A percentile compares a stretch with the other conserved stretches of the same genome.
phyloP scores from a whole-genome alignment of 2,329 filamentous ascomycete genomes.

The Nemania diffusa region DNA sequence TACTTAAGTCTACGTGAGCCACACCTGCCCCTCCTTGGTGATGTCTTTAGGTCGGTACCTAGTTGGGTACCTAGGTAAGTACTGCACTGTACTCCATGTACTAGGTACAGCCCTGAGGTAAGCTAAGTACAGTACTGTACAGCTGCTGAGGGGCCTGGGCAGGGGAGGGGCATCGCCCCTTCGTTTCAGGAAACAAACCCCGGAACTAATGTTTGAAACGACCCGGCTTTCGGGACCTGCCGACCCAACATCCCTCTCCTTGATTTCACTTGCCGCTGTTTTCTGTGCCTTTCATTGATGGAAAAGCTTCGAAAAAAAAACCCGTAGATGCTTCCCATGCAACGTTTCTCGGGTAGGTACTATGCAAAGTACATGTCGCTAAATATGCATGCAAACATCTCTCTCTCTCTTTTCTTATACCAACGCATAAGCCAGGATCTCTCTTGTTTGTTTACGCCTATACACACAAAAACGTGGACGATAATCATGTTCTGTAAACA shows the following conservation, averaged over 20 bases:
- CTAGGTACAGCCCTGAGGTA: no score
- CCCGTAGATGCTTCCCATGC: not conserved
- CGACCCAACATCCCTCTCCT: conserved; percentile 27
- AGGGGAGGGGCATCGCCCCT: not conserved
- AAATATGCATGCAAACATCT: conserved; percentile 1
- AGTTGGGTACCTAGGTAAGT: not conserved
- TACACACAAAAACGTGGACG: not conserved
- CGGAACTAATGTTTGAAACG: conserved; percentile 26
- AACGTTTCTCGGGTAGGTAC: not conserved
- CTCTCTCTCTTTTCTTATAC: not conserved
- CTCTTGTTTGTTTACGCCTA: not conserved
- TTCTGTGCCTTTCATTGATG: no score
- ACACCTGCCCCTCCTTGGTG: not conserved
- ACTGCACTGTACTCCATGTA: no score
- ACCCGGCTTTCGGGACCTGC: conserved; percentile 24
- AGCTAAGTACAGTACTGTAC: no score
- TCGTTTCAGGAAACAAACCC: conserved; percentile 25
- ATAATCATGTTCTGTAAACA: not conserved
- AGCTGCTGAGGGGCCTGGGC: no score
- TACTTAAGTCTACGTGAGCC: not conserved
- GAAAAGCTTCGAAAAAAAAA: not conserved
- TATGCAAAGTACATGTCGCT: not conserved
- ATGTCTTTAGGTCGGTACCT: not conserved
- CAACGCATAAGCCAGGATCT: not conserved
- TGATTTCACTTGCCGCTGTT: conserved; percentile 21